phyloP scores from a whole-genome alignment of 371 early-diverging fungal species.

The Rhizomucor pusillus region DNA sequence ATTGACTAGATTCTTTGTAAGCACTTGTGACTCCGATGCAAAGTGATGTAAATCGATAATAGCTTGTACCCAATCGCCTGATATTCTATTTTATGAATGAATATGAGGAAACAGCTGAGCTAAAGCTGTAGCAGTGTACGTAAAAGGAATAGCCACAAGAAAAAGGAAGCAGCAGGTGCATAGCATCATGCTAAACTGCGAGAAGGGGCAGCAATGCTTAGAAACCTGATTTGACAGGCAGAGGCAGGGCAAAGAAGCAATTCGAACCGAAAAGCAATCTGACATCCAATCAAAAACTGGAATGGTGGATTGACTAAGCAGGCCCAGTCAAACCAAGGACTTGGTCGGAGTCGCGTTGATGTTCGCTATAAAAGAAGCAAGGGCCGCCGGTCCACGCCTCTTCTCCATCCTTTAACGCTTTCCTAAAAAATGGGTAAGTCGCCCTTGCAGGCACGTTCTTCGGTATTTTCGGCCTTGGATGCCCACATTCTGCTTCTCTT shows the following conservation, averaged over 20 bases:
- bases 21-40: no score
- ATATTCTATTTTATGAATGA: no score
- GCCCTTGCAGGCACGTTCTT: neutral
- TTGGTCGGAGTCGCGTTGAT: conserved; percentile 1
- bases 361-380: conserved; percentile 13
- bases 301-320: conserved; percentile 10
- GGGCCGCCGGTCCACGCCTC: neutral
- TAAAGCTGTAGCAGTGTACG: no score
- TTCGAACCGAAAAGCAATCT: conserved; percentile 5
- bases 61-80: no score
- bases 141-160: no score
- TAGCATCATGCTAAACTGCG: conserved; percentile 2
- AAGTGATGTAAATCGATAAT: no score
- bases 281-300: conserved; percentile 3
- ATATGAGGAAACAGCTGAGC: no score
- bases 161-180: no score
- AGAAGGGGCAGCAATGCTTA: no score
- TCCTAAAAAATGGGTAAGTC: conserved; percentile 24
- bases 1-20: no score
- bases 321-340: neutral
- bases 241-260: conserved; percentile 3
- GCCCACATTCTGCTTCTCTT: neutral
- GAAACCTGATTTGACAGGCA: no score
- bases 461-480: no score
- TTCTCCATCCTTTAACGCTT: conserved; percentile 10